Conservation (phyloP, 129 eudicot genomes). For the Escallonia herrerae region DNA sequence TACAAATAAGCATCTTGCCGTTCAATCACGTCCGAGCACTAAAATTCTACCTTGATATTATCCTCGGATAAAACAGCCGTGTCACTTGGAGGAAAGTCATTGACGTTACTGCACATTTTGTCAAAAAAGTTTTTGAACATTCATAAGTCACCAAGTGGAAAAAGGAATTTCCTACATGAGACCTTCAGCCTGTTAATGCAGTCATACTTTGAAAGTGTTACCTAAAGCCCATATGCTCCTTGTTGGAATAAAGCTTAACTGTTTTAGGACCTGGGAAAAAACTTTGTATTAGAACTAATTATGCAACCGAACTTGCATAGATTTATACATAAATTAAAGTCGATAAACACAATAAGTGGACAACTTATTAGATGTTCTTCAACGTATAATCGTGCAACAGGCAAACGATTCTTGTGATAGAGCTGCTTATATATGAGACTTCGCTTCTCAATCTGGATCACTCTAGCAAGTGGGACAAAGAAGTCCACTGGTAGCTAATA, state of each 20-base stretch:
- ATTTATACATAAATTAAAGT: too few relatives aligned
- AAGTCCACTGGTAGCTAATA: too few relatives aligned
- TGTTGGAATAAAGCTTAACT: slow-evolving; percentile 83
- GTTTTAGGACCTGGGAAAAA: slow-evolving; percentile 69
- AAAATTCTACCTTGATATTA: slow-evolving; percentile 49
- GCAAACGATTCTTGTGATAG: too few relatives aligned
- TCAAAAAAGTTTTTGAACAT: background rate
- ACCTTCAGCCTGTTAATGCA: background rate
- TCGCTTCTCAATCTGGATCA: too few relatives aligned
- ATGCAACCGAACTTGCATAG: too few relatives aligned
- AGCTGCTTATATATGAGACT: too few relatives aligned
- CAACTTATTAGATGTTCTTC: background rate
- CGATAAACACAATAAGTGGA: too few relatives aligned
- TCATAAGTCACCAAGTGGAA: background rate
- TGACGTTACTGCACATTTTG: slow-evolving; percentile 60
- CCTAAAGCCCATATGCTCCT: slow-evolving; percentile 99
- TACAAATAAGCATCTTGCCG: background rate
- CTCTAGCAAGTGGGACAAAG: too few relatives aligned
- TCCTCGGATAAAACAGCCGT: slow-evolving; percentile 58
- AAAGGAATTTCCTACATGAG: background rate
- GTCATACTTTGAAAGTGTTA: slow-evolving; percentile 16
- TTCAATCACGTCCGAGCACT: background rate
- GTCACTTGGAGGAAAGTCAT: slow-evolving; percentile 88
- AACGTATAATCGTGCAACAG: too few relatives aligned
- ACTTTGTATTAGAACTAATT: background rate